A percentile compares a stretch with the other conserved stretches of the same genome.
Evolutionary conservation across 2,329 filamentous ascomycete genomes (phyloP).

Genomic region (Pseudocercospora eumusae): DNA sequence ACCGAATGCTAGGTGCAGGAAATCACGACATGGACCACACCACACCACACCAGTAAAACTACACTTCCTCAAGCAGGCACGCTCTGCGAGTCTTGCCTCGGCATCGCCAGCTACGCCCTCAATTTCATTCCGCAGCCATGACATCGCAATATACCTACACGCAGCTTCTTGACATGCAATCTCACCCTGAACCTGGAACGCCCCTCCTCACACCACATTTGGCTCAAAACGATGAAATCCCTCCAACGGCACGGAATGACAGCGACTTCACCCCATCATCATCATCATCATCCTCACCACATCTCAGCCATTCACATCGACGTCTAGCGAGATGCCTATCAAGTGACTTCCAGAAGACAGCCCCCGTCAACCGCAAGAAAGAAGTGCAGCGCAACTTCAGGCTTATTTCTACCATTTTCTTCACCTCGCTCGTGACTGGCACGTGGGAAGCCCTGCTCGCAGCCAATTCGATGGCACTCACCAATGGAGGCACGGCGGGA

Average conservation of each 20-base stretch:
- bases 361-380: slow-evolving; percentile 21
- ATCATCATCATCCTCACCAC: not conserved
- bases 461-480: slow-evolving; percentile 30
- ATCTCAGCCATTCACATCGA: not conserved
- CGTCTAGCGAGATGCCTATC: slow-evolving; percentile 13
- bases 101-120: not conserved
- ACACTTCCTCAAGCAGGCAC: not conserved
- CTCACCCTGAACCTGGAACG: not conserved
- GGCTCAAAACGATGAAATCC: slow-evolving; percentile 9
- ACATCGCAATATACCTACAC: slow-evolving; percentile 4
- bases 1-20: no score
- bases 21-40: not conserved
- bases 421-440: slow-evolving; percentile 53
- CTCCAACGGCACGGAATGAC: not conserved
- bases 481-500: slow-evolving; percentile 35
- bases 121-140: not conserved
- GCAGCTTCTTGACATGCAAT: slow-evolving; percentile 9
- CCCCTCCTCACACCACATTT: slow-evolving; percentile 12
- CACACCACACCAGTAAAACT: not conserved
- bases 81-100: not conserved
- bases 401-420: slow-evolving; percentile 40
- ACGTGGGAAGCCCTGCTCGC: slow-evolving; percentile 52
- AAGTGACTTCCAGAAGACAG: slow-evolving; percentile 13
- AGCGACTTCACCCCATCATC: not conserved
- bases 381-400: slow-evolving; percentile 33